Evolutionary conservation across 75 land plant species (phyloP), one percentile per base, ranked within the genome.

Genomic region (Larix kaempferi): DNA sequence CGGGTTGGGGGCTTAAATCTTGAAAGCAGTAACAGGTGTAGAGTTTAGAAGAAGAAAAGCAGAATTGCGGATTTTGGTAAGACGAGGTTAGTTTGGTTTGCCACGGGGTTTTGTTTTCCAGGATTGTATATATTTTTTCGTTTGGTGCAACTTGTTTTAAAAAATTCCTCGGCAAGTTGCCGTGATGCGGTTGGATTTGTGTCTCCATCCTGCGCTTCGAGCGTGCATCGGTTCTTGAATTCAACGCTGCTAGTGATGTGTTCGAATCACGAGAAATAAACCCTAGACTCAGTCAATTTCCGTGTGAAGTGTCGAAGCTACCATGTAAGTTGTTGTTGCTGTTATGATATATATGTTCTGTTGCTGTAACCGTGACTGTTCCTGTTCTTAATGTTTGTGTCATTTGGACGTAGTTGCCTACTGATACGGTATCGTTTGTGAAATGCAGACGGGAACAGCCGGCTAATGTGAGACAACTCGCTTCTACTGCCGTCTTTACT

Each of bases 221-320:
- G 23, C 41, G 52, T 49, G 54, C 54, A 49, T 49, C 54, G 10
- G 2, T 2, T 69, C 35, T 41, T 6, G 73, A 37, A 69, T 69
- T 69, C 73, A 69, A 69, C 54, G 73, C 52, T n/a, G 41, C 41
- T 37, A 41, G 21, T 65, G 39, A 16, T 41, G 73, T 1, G 44
- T 69, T 69, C 73, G 73, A 69, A 69, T 69, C 73, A 29, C 54
- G 72, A 69, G 73, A 49, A 37, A 13, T 52, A 44, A 69, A 69
- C 73, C 73, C 73, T 69, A 21, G 52, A 41, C 13, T 29, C 5
- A 0, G 10, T 19, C n/a, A n/a, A 19, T 37, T 17, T 49, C 54
- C 54, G 1, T 11, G 11, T 49, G 54, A 49, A 49, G 54, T 49
- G 54, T 49, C 54, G 12, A 49, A 49, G 54, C 54, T 44, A 44